phyloP scores from a whole-genome alignment of 805 yeast species.

The Helenozyma rhizophorensis region DNA sequence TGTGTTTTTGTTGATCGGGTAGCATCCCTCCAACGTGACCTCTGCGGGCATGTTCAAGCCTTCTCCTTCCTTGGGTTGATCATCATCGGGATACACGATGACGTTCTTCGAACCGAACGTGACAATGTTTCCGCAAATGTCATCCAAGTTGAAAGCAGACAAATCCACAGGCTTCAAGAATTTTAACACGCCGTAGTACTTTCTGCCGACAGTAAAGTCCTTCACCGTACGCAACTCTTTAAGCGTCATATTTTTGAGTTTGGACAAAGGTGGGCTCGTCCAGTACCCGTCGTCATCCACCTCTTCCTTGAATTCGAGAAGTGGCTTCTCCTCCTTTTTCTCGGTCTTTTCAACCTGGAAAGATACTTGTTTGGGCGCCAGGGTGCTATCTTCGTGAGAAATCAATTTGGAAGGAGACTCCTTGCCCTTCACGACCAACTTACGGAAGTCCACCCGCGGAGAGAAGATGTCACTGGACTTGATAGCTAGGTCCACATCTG shows the following conservation, averaged over 20 bases:
- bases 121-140: slow-evolving; percentile 63
- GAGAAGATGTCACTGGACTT: slow-evolving; percentile 68
- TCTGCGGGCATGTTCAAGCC: slow-evolving; percentile 78
- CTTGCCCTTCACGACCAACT: slow-evolving; percentile 49
- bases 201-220: slow-evolving; percentile 73
- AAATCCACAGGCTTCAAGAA: slow-evolving; percentile 83
- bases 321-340: slow-evolving; percentile 3
- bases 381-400: slow-evolving; percentile 5
- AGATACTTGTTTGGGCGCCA: slow-evolving; percentile 27
- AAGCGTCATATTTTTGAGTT: slow-evolving; percentile 54
- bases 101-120: slow-evolving; percentile 57
- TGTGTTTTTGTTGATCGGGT: slow-evolving; percentile 70
- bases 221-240: slow-evolving; percentile 60
- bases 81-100: slow-evolving; percentile 68
- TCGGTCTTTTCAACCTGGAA: slow-evolving; percentile 19
- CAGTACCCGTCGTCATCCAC: slow-evolving; percentile 77
- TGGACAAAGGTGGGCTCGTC: slow-evolving; percentile 72
- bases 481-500: slow-evolving; percentile 62
- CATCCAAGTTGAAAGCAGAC: slow-evolving; percentile 55
- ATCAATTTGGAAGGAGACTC: slow-evolving; percentile 2
- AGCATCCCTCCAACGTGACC: slow-evolving; percentile 74
- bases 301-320: slow-evolving; percentile 24
- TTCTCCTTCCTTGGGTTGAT: slow-evolving; percentile 53
- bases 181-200: slow-evolving; percentile 70
- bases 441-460: slow-evolving; percentile 52